phyloP scores from a whole-genome alignment of 192 early-diverging fungal species.

The Coemansia sp. region DNA sequence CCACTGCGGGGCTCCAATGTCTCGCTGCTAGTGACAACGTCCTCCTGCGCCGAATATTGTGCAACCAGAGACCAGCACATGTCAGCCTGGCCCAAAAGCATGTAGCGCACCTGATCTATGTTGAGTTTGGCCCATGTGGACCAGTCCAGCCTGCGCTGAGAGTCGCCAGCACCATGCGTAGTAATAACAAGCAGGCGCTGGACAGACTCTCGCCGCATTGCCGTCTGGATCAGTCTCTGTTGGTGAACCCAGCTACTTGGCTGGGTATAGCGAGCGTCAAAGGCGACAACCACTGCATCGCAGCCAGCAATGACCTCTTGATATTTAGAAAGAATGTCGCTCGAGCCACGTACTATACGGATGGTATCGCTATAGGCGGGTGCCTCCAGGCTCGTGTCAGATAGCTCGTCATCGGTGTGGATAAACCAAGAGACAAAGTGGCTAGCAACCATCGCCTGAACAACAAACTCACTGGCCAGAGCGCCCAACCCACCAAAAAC shows the following conservation, averaged over 20 bases:
- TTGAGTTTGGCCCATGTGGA: conserved; percentile 25
- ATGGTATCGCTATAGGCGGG: conserved; percentile 19
- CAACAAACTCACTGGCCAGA: conserved; percentile 26
- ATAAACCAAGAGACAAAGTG: conserved; percentile 36
- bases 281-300: conserved; percentile 30
- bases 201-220: conserved; percentile 20
- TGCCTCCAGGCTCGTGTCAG: conserved; percentile 18
- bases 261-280: conserved; percentile 17
- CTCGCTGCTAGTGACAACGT: conserved; percentile 9
- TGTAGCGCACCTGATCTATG: conserved; percentile 24
- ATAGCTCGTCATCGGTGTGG: conserved; percentile 14
- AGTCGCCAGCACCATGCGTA: conserved; percentile 32
- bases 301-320: conserved; percentile 11
- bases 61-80: conserved; percentile 36
- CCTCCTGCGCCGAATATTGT: conserved; percentile 38
- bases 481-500: conserved; percentile 38
- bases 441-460: conserved; percentile 19
- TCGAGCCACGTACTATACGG: conserved; percentile 18
- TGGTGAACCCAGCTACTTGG: conserved; percentile 20
- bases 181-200: conserved; percentile 28
- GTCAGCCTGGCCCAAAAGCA: background rate
- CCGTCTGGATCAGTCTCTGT: conserved; percentile 28
- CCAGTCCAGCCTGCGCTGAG: conserved; percentile 33
- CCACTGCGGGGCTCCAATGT: background rate
- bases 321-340: conserved; percentile 24